phyloP scores from a whole-genome alignment of 495 filamentous ascomycete species.

The Lepraria neglecta region DNA sequence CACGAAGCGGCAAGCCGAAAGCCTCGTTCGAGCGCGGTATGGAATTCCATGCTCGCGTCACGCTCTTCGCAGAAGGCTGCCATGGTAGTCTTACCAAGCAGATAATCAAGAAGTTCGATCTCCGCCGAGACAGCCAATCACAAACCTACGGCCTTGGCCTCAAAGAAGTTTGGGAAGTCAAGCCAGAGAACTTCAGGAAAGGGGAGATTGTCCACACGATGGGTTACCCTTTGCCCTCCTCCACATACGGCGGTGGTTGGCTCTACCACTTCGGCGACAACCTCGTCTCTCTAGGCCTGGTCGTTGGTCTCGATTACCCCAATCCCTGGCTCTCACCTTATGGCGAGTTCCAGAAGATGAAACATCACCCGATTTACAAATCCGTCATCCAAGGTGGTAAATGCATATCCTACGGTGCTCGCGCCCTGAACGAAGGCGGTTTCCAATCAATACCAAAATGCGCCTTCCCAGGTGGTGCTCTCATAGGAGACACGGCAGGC shows the following conservation, averaged over 20 bases:
- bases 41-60: constrained; percentile 94
- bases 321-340: constrained; percentile 98
- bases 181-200: constrained; percentile 83
- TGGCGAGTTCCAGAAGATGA: constrained; percentile 95
- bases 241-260: constrained; percentile 95
- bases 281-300: constrained; percentile 86
- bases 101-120: constrained; percentile 88
- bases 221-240: constrained; percentile 81
- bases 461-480: constrained; percentile 88
- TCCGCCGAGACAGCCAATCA: constrained; percentile 78
- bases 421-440: constrained; percentile 90
- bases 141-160: constrained; percentile 94
- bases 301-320: constrained; percentile 90
- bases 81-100: constrained; percentile 96
- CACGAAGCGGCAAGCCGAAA: constrained; percentile 75
- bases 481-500: constrained; percentile 93
- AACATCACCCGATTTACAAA: constrained; percentile 87
- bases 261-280: constrained; percentile 99
- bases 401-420: constrained; percentile 94
- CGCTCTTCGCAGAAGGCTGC: constrained; percentile 92
- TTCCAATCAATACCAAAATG: constrained; percentile 97
- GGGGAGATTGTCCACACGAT: constrained; percentile 85
- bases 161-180: constrained; percentile 96
- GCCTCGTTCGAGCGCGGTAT: constrained; percentile 92
- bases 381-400: constrained; percentile 84